Evolutionary conservation across 2,329 filamentous ascomycete genomes (phyloP), one percentile per base, ranked within the genome.

Genomic region (Cytospora piceae): DNA sequence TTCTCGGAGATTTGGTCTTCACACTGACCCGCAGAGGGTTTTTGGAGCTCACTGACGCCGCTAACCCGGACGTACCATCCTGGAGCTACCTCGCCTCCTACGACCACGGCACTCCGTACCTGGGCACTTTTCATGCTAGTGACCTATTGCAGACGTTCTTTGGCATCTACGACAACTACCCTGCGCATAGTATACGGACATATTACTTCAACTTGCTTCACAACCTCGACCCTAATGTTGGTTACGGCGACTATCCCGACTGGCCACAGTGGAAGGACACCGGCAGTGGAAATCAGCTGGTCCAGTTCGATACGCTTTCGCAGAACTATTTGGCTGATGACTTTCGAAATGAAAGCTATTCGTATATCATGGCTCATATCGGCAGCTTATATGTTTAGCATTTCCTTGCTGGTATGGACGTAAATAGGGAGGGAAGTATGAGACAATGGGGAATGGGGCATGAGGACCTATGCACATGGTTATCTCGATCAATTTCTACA

Each of bases 1-100:
- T 94, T 32, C 79, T 94, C 0, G 92, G 92, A 17, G 92, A 95
- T 73, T 72, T 93, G 0, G 85, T 85, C 1, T 94, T 95, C 77
- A 94, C 89, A 0, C 81, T 95, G 0, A 85, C 87, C 0, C 86
- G 91, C 1, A 87, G 92, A 20, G 67, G 82, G 6, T 88, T 91
- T 74, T 83, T 95, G 27, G 73, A 81, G 15, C 65, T 72, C 0
- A 75, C 85, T 1, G 72, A 74, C 0, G 62, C 77, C 1, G 77
- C 79, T 15, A 82, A 87, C 68, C 87, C 88, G 0, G 70, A 76
- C 37, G 85, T 93, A 0, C 87, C 87, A 0, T 79, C 81, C 1
- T 95, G 90, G 90, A 92, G 89, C 0, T 95, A 93, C 77, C 83
- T 95, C 1, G 78, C 88, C 0, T 89, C 87, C 0, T 94, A 94